phyloP scores from a whole-genome alignment of 805 yeast species.

The Saccharomyces kudriavzevii region DNA sequence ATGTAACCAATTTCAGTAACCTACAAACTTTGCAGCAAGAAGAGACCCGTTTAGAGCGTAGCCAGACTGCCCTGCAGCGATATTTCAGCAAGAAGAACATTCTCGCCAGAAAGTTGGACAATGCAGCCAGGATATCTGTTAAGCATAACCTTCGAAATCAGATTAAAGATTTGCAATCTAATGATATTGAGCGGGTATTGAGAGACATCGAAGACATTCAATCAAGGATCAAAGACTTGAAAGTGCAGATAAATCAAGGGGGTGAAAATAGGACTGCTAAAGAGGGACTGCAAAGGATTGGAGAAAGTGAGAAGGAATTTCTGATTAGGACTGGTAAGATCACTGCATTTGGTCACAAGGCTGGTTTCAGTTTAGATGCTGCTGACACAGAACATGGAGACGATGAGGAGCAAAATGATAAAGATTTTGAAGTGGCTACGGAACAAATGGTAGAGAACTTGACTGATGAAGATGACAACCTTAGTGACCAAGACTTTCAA shows the following conservation, averaged over 20 bases:
- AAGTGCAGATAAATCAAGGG: slow-evolving; percentile 3
- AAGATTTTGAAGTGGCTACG: slow-evolving; percentile 11
- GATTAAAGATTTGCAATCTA: slow-evolving; percentile 39
- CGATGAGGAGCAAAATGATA: background rate
- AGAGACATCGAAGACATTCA: slow-evolving; percentile 59
- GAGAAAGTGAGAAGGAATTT: slow-evolving; percentile 74
- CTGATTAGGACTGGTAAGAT: slow-evolving; percentile 83
- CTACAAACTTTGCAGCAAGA: slow-evolving; percentile 67
- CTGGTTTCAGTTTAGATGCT: slow-evolving; percentile 38
- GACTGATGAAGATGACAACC: slow-evolving; percentile 9
- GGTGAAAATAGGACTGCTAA: slow-evolving; percentile 2
- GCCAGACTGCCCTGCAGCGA: slow-evolving; percentile 41
- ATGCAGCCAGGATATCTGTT: slow-evolving; percentile 59
- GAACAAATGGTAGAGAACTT: slow-evolving; percentile 19
- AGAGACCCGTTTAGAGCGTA: slow-evolving; percentile 61
- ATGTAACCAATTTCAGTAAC: slow-evolving; percentile 57
- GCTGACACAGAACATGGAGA: slow-evolving; percentile 8
- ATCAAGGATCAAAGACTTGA: slow-evolving; percentile 35
- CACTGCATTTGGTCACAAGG: slow-evolving; percentile 80
- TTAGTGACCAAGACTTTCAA: slow-evolving; percentile 2
- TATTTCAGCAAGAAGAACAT: slow-evolving; percentile 36
- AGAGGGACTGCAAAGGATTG: slow-evolving; percentile 36
- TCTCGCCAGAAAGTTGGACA: slow-evolving; percentile 41
- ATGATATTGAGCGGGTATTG: slow-evolving; percentile 46
- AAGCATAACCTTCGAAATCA: slow-evolving; percentile 48